Evolutionary conservation across 352 stramenopile genomes (phyloP).

Genomic region (Plasmopara halstedii): DNA sequence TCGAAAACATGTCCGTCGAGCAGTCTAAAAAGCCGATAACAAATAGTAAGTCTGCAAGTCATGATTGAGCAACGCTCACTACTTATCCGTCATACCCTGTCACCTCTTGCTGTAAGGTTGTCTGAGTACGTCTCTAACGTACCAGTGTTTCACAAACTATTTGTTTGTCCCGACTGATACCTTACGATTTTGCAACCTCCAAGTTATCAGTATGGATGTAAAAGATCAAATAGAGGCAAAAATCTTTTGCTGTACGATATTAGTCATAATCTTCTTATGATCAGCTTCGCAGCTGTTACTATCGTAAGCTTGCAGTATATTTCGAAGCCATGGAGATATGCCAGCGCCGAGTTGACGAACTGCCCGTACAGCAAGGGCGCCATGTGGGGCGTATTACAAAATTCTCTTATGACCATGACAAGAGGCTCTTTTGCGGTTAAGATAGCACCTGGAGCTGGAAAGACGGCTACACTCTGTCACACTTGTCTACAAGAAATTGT

Average conservation of each 20-base stretch:
- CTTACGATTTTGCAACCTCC: conserved; percentile 1
- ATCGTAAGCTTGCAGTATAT: conserved; percentile 62
- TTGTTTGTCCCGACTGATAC: conserved; percentile 33
- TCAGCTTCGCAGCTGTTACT: conserved; percentile 58
- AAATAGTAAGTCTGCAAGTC: conserved; percentile 47
- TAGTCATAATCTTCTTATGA: conserved; percentile 76
- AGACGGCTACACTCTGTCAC: conserved; percentile 37
- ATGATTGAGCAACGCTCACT: conserved; percentile 62
- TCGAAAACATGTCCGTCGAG: not conserved
- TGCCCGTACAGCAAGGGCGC: conserved; percentile 74
- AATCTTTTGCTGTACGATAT: conserved; percentile 60
- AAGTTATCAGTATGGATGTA: too few species aligned
- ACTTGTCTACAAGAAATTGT: conserved; percentile 16
- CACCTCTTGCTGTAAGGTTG: conserved; percentile 53
- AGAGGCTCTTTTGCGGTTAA: conserved; percentile 46
- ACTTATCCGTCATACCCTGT: conserved; percentile 64
- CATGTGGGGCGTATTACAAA: conserved; percentile 60
- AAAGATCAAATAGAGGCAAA: conserved; percentile 7
- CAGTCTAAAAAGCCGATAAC: conserved; percentile 17
- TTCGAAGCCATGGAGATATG: conserved; percentile 64
- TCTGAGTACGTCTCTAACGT: conserved; percentile 58
- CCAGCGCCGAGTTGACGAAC: conserved; percentile 68
- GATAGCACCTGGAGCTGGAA: conserved; percentile 62
- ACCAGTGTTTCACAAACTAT: conserved; percentile 35
- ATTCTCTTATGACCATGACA: conserved; percentile 70